phyloP scores from a whole-genome alignment of 306 rosid genomes.

The Vicia faba region DNA sequence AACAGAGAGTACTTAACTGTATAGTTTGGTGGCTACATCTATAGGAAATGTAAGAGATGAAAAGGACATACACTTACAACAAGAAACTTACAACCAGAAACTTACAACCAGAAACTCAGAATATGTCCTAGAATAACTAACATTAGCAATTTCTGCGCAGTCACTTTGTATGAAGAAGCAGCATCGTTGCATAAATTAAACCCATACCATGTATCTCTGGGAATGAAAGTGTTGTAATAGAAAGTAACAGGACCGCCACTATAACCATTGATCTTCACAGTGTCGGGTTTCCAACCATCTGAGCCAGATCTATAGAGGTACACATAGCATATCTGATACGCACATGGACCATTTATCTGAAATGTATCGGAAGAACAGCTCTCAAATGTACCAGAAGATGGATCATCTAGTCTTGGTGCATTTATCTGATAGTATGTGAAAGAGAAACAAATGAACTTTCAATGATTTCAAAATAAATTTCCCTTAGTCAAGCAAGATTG shows the following conservation, averaged over 20 bases:
- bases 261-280: conserved; percentile 63
- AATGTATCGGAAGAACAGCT: conserved; percentile 52
- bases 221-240: conserved; percentile 64
- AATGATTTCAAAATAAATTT: conserved; percentile 11
- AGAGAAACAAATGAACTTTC: conserved; percentile 16
- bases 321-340: conserved; percentile 61
- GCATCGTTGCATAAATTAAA: conserved; percentile 57
- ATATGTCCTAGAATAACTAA: conserved; percentile 42
- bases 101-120: conserved; percentile 45
- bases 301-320: conserved; percentile 72
- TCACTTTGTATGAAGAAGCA: conserved; percentile 48
- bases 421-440: conserved; percentile 44
- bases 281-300: conserved; percentile 80
- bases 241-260: conserved; percentile 64
- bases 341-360: conserved; percentile 54
- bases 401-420: conserved; percentile 51
- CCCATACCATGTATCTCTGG: conserved; percentile 77
- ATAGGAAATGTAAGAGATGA: background rate
- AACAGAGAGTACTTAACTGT: background rate
- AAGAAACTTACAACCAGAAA: conserved; percentile 47
- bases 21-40: conserved; percentile 28
- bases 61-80: conserved; percentile 40
- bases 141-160: conserved; percentile 38
- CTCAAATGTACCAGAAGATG: conserved; percentile 49
- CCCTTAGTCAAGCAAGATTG: background rate